phyloP scores from a whole-genome alignment of 1,139 yeast species.

The Chernovozyma sophiae-reginae region DNA sequence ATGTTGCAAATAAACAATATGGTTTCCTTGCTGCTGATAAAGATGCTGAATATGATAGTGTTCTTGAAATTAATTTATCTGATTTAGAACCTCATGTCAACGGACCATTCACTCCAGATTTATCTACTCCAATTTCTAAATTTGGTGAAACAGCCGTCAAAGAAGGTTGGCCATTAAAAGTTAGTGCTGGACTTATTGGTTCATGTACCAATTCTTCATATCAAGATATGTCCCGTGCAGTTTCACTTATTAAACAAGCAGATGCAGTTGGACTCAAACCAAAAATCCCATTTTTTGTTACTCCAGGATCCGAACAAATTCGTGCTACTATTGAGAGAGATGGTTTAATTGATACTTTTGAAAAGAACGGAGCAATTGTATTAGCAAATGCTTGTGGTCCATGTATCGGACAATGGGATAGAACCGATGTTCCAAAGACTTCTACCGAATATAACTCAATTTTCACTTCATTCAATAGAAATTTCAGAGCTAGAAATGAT shows the following conservation, averaged over 20 bases:
- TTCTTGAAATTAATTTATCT: slow-evolving; percentile 72
- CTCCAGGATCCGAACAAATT: slow-evolving; percentile 98
- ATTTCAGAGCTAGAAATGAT: slow-evolving; percentile 95
- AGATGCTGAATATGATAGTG: slow-evolving; percentile 79
- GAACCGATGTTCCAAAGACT: slow-evolving; percentile 53
- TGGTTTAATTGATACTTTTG: slow-evolving; percentile 76
- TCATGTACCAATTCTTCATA: slow-evolving; percentile 97
- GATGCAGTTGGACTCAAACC: slow-evolving; percentile 83
- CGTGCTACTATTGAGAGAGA: slow-evolving; percentile 97
- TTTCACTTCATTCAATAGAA: slow-evolving; percentile 93
- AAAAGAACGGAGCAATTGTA: slow-evolving; percentile 82
- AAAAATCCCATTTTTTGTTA: slow-evolving; percentile 85
- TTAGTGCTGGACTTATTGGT: slow-evolving; percentile 91
- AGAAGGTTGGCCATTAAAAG: slow-evolving; percentile 77
- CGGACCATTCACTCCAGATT: slow-evolving; percentile 95
- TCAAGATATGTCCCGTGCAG: slow-evolving; percentile 96
- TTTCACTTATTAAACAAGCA: slow-evolving; percentile 82
- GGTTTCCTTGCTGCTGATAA: slow-evolving; percentile 73
- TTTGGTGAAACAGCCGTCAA: slow-evolving; percentile 59
- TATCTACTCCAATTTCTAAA: slow-evolving; percentile 77
- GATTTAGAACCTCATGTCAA: slow-evolving; percentile 84
- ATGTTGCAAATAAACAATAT: slow-evolving; percentile 54
- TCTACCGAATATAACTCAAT: slow-evolving; percentile 74
- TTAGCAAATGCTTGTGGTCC: slow-evolving; percentile 99
- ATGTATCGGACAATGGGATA: slow-evolving; percentile 99